phyloP scores from a whole-genome alignment of 768 basidiomycete species.

The Suillus brevipes region DNA sequence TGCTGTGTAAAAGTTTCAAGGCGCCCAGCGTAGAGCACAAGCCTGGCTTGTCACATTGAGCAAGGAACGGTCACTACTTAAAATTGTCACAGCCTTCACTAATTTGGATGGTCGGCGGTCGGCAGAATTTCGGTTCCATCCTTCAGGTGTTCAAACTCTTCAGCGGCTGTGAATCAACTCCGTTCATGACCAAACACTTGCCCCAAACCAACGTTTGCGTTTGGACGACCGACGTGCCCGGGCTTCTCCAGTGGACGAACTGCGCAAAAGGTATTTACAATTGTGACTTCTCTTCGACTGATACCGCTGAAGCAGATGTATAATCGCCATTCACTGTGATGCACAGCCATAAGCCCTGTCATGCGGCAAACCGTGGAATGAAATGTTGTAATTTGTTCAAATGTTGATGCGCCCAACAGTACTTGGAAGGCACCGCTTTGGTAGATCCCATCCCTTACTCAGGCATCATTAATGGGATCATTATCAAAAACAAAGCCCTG shows the following conservation, averaged over 20 bases:
- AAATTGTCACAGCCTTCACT: background rate
- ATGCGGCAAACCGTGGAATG: background rate
- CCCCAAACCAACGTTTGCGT: background rate
- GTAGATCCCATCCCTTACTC: background rate
- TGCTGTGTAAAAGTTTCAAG: background rate
- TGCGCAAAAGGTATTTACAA: background rate
- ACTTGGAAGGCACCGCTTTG: background rate
- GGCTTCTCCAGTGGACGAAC: background rate
- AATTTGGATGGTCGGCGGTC: background rate
- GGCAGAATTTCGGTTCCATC: background rate
- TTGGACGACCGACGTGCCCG: background rate
- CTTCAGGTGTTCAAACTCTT: background rate
- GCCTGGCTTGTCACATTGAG: too few relatives aligned
- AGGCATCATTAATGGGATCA: conserved; percentile 2
- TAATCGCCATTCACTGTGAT: too few relatives aligned
- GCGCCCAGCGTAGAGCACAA: background rate
- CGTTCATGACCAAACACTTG: background rate
- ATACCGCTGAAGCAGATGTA: too few relatives aligned
- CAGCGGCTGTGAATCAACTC: background rate
- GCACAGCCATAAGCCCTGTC: too few relatives aligned
- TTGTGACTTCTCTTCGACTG: background rate
- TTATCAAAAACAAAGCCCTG: background rate
- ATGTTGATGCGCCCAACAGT: background rate
- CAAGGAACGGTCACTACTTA: background rate
- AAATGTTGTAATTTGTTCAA: background rate